Evolutionary conservation across 73 alveolate genomes (phyloP).

Genomic region (Tetrahymena borealis): DNA sequence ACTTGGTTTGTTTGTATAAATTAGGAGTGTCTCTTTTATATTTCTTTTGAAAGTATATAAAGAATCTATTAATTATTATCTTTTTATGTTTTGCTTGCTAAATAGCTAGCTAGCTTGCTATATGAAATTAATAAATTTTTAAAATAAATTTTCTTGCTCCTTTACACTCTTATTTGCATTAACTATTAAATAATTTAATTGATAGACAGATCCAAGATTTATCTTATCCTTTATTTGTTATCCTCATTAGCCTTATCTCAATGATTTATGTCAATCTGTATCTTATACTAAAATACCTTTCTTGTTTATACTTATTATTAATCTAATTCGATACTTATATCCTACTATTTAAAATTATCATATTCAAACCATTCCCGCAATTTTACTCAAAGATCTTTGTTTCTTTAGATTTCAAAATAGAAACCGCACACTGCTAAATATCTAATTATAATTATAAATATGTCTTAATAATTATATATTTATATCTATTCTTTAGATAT

Average conservation of each 20-base stretch:
- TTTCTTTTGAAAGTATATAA: background rate
- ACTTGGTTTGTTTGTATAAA: background rate
- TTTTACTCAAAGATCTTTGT: no score
- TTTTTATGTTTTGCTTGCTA: background rate
- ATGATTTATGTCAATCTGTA: no score
- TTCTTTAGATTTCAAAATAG: no score
- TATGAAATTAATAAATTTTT: background rate
- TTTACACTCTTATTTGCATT: background rate
- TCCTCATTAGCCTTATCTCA: background rate
- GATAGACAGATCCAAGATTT: background rate
- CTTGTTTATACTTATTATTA: no score
- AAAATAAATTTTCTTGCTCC: background rate
- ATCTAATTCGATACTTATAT: no score
- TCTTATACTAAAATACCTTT: no score
- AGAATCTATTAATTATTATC: background rate
- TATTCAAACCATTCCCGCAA: no score
- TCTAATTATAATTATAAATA: no score
- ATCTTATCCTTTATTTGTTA: background rate
- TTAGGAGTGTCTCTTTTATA: constrained; percentile 1
- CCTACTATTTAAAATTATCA: no score
- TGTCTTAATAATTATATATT: no score
- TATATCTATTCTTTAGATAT: no score
- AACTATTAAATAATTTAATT: background rate
- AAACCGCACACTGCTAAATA: no score
- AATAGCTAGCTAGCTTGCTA: background rate